Evolutionary conservation across 768 basidiomycete species (phyloP), one percentile per base, ranked within the genome.

Genomic region (Hysterangium stoloniferum): DNA sequence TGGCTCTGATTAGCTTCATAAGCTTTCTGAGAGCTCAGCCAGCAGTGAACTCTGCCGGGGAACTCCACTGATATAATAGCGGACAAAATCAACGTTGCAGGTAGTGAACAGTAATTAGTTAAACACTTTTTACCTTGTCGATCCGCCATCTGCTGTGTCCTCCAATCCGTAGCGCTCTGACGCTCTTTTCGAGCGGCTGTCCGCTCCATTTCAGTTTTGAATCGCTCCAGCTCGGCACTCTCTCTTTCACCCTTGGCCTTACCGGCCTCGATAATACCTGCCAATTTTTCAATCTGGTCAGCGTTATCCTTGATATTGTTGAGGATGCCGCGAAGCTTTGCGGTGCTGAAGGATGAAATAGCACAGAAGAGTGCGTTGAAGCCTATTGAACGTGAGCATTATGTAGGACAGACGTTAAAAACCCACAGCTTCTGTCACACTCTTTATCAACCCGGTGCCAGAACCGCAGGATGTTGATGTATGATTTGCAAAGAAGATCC

Each of bases 361-460:
- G 33, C 33, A 9, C 33, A n/a, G 33, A 9, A n/a, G 9, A 42
- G 15, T 5, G 12, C 3, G 19, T 27, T 42, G 7, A 15, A 11
- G 20, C 19, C 41, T 42, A 20, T 4, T 12, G 41, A 17, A 42
- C 41, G 28, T 9, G 37, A 5, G 24, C 24, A 42, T 22, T 42
- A 22, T 25, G 41, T n/a, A 24, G 28, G 3, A n/a, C n/a, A n/a
- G n/a, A n/a, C n/a, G n/a, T n/a, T n/a, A n/a, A 24, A n/a, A 24
- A 25, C 24, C 29, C 20, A 42, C 41, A 22, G 24, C 41, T 4
- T 42, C 41, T 22, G 28, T 53, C 24, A 42, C 61, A 62, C 27
- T 62, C 58, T 28, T 60, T 59, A 35, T 60, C 52, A 4, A 61
- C 60, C 4, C 55, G 53, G 22, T 44, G 15, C 61, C 60, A 62